phyloP scores from a whole-genome alignment of 202 grass and related monocot species.

The Digitaria exilis region DNA sequence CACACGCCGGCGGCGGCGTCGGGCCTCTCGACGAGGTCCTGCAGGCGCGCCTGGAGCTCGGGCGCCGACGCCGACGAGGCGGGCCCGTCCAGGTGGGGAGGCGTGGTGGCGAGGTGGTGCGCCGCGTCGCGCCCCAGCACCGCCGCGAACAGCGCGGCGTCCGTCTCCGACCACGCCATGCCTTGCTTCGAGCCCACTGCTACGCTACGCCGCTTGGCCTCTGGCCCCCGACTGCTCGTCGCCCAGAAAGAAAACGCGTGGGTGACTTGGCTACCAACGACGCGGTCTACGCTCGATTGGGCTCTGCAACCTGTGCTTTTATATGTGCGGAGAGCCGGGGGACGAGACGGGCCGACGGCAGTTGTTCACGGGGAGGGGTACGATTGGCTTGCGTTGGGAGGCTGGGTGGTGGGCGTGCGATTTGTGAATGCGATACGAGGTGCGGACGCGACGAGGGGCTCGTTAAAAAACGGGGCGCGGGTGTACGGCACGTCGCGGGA shows the following conservation, averaged over 20 bases:
- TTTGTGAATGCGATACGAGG: background rate
- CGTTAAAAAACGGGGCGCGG: background rate
- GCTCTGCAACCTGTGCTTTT: background rate
- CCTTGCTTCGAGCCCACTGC: background rate
- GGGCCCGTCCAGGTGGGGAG: slow-evolving; percentile 49
- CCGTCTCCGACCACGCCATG: slow-evolving; percentile 67
- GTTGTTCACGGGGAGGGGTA: background rate
- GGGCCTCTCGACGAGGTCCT: slow-evolving; percentile 72
- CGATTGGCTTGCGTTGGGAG: too few relatives aligned
- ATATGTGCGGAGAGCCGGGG: background rate
- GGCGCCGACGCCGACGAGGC: background rate
- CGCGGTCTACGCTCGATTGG: background rate
- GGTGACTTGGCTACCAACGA: background rate
- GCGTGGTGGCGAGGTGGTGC: slow-evolving; percentile 60
- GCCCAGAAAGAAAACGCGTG: slow-evolving; percentile 40
- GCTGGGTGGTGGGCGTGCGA: background rate
- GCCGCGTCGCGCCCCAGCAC: slow-evolving; percentile 72
- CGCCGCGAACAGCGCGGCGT: slow-evolving; percentile 53
- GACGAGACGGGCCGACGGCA: background rate
- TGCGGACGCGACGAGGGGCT: background rate
- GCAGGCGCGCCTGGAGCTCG: slow-evolving; percentile 57
- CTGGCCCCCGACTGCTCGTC: background rate
- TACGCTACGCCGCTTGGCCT: background rate
- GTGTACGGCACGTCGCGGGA: background rate
- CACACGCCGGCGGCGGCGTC: slow-evolving; percentile 41